Evolutionary conservation across 306 rosid genomes (phyloP), one percentile per base, ranked within the genome.

Genomic region (Rosa persica): DNA sequence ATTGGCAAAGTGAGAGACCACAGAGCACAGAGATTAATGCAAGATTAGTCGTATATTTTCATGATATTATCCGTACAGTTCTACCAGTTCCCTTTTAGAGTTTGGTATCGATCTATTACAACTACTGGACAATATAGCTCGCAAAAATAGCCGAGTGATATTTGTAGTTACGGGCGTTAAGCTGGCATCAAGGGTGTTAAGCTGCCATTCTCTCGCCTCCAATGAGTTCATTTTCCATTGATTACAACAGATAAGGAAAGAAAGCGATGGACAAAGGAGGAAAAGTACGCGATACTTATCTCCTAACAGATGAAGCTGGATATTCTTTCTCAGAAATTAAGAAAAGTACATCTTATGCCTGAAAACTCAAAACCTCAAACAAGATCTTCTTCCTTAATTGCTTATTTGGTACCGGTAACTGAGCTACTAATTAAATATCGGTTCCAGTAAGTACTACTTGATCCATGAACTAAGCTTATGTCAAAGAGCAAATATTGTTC

Each of bases 401-500:
- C 30, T 34, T 30, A 27, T 64, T 8, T 65, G 17, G 44, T 65
- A 34, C 20, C 7, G 12, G 19, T 16, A 34, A 30, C 69, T 34
- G 6, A 62, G 8, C 11, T 12, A 34, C 13, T 3, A 65, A 65
- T 66, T 38, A 2, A 16, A 5, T 0, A 27, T 30, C 20, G 19
- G 23, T 65, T 65, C 15, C 69, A 12, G 17, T 64, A 13, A 27
- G 42, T 62, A 62, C 68, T 62, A 5, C 1, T 12, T 27, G 12
- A 66, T 66, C 46, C 22, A 17, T 65, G 44, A 34, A 64, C 43
- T 34, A 30, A 62, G 61, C 4, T 60, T 19, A 60, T 60, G 20
- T 61, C 12, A 67, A 67, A 67, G 51, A 40, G 72, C 51, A 42
- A 67, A 67, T 9, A 67, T 20, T n/a, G 81, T 82, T 71, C 74